Evolutionary conservation across 805 yeast genomes (phyloP), one percentile per base, ranked within the genome.

Genomic region (Starmerella vaccinii): DNA sequence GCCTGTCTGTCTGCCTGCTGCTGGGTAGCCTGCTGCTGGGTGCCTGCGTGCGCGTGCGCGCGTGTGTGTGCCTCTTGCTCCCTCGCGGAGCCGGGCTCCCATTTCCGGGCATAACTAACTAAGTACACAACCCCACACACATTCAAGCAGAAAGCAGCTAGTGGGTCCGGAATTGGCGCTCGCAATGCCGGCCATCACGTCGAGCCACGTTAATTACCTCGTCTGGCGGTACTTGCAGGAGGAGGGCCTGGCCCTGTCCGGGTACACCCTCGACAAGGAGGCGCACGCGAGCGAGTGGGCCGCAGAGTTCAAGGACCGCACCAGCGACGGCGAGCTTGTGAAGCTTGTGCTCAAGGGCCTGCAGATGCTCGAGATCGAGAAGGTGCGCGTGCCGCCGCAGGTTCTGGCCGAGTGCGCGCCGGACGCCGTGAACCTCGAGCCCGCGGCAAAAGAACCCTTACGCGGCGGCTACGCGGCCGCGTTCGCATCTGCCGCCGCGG

Each of bases 151-250:
- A n/a, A n/a, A n/a, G n/a, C n/a, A n/a, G n/a, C n/a, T n/a, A n/a
- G n/a, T n/a, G n/a, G n/a, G n/a, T n/a, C n/a, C n/a, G n/a, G n/a
- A 24, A 41, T 15, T 7, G 27, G 34, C 41, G 7, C 41, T 9
- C 5, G 4, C 26, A 4, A 51, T 51, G 54, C 51, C 54, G 27
- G 19, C 54, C 8, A 34, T 90, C 45, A 77, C 92, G 5, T 82
- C 92, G 50, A 79, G 76, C 51, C 95, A 88, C 66, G 76, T 90
- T 49, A 92, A 90, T 70, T 90, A 90, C 63, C 74, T 92, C 59
- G 77, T 90, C 49, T 92, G 96, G 95, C 70, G 97, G 54, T 92
- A 90, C 62, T 73, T 88, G 34, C 95, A 87, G 62, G 97, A 92
- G 64, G 60, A 64, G 48, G 74, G 74, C 12, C 66, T 74, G 35